Evolutionary conservation across 352 stramenopile genomes (phyloP), one percentile per base, ranked within the genome.

Genomic region (Pythium vanterpoolii): DNA sequence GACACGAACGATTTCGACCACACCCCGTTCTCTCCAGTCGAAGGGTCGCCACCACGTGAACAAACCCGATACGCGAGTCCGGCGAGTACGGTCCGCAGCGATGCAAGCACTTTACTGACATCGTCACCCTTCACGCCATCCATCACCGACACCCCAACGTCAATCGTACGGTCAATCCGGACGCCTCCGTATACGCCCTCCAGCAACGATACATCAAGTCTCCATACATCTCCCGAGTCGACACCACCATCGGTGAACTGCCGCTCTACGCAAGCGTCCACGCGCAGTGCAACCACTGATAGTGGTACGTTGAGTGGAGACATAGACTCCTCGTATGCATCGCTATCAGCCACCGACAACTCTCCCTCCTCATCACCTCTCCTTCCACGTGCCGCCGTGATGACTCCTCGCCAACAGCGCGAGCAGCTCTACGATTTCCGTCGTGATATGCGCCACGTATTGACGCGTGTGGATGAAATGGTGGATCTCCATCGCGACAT

Each of bases 391-490:
- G 14, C 5, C 4, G 13, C 30, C 30, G 31, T 11, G 1, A 31
- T 33, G 9, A 18, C 45, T 18, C 28, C 45, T 34, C 38, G 65
- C 5, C 66, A 82, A 21, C 69, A 73, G 13, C 72, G 77, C 6
- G 71, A 87, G 49, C 69, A 84, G 27, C 64, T 86, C 28, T 90
- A 88, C 28, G 65, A 49, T 6, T 90, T 90, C 47, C 77, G 76
- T 16, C 77, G 79, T 31, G 56, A 78, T 23, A 88, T 90, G 76
- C 77, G 77, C 2, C 65, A 87, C 47, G 62, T 75, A 0, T 88
- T 88, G 47, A 71, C 65, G 18, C 70, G 68, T 2, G 62, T 88
- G 1, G 80, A 90, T 34, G 76, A 90, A 23, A 84, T 90, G 76
- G 73, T 87, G 1, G 80, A 88, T 26, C 44, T 69, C 8, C 80